Evolutionary conservation across 805 yeast species (phyloP), one percentile per base, ranked within the genome.

Genomic region (Ascoidea rubescens): DNA sequence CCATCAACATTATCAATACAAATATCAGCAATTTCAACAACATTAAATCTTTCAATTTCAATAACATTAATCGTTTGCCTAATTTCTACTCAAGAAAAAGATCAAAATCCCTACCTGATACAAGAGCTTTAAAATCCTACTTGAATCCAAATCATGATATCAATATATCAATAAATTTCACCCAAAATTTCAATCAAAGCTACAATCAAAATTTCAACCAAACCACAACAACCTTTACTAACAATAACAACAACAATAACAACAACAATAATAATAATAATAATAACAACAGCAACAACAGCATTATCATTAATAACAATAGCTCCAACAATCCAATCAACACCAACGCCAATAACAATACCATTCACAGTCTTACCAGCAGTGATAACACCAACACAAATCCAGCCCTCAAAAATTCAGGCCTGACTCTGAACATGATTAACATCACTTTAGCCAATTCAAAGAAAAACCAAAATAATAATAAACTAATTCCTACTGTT

Each of bases 221-320:
- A 37, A 37, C 2, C 43, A 10, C 43, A 10, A 37, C 8, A 10
- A 10, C 43, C 14, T 10, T 10, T 48, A 48, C 48, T 2, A 44
- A 49, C 8, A 14, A 32, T 45, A 47, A 46, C 50, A 42, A 49
- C 46, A 7, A 46, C 48, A 14, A 52, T 33, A 45, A 45, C 21
- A 48, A 45, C 30, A 45, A 52, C 12, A 37, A 28, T 44, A 53
- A 33, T 8, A 43, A 31, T 21, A 45, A 46, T 46, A 55, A 49
- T 2, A 45, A n/a, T 45, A 45, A 21, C 28, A 21, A 21, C 3
- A 21, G 3, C 28, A 21, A 3, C 28, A 21, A 21, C 28, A 21
- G n/a, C n/a, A n/a, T n/a, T n/a, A n/a, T n/a, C n/a, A n/a, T n/a
- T n/a, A n/a, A n/a, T n/a, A n/a, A 21, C 28, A 21, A 21, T 3